Base-by-base conservation (phyloP, 2,329 filamentous ascomycete species). In the Aschersonia sp. region DNA sequence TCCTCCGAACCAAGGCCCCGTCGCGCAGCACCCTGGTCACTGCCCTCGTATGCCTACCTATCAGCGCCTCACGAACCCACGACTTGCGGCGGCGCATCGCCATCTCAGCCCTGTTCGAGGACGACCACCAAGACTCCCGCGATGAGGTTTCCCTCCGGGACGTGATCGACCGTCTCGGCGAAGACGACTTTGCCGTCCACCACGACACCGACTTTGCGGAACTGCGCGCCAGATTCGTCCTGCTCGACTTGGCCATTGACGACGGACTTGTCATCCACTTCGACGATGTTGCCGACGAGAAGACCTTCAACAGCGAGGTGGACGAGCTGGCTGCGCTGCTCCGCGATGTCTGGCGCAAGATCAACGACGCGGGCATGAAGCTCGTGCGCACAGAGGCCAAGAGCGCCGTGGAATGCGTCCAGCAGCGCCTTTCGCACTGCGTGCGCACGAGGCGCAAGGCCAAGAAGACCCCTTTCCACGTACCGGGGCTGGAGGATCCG, bases 301-400 rank as follows among this genome's bases (percentile, higher is more conserved):
- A 54, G 44, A 51, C 66, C 3, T 94, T 91, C 68, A 86, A 96
- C 58, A 62, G 66, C 5, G 71, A 80, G 9, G 70, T 95, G 35
- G 89, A 95, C 61, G 68, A 65, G 29, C 70, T 95, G 4, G 72
- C 78, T 1, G 64, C 65, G 20, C 70, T 68, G 35, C 68, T 94
- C 46, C 78, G 81, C 52, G 61, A 65, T 12, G 65, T 80, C 32
- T 72, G 71, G 63, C 68, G 70, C 49, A 74, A 73, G 40, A 94
- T 94, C 56, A 75, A 82, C 50, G 85, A 89, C 57, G 75, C 81
- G 1, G 86, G 85, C 41, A 83, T 86, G 43, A 79, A 79, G 29
- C 71, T 92, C 50, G 74, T 76, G 12, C 76, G 85, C 31, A 84
- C 85, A 31, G 80, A 94, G 58, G 80, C 85, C 9, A 95, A 94